A percentile compares a stretch with the other conserved stretches of the same genome.
Conservation (phyloP, 345 rosid genomes). For the Melaleuca alternifolia region DNA sequence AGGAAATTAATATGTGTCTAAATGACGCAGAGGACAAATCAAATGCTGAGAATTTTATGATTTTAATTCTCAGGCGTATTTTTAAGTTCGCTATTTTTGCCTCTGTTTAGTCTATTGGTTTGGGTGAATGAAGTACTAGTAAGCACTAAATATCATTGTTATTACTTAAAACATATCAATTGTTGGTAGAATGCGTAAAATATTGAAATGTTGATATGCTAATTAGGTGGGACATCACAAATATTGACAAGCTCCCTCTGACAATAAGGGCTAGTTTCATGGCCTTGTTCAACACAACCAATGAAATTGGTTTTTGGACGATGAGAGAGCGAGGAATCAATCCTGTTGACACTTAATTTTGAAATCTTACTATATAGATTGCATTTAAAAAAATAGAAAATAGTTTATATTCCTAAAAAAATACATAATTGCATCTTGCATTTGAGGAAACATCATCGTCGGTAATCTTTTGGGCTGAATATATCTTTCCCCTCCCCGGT, state of each 20-base stretch:
- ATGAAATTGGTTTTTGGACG: slow-evolving; percentile 3
- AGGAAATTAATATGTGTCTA: background rate
- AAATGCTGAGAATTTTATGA: background rate
- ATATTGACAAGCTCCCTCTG: slow-evolving; percentile 6
- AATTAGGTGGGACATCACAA: slow-evolving; percentile 5
- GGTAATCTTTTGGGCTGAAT: no score
- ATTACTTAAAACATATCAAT: background rate
- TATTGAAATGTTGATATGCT: background rate
- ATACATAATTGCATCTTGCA: no score
- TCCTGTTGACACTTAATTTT: no score
- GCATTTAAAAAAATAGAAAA: no score
- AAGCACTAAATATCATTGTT: background rate
- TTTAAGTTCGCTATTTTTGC: background rate
- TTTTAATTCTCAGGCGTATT: background rate
- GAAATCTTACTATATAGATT: no score
- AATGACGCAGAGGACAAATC: background rate
- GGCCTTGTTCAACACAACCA: slow-evolving; percentile 3
- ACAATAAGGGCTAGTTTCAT: background rate
- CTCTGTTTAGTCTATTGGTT: background rate
- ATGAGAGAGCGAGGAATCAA: slow-evolving; percentile 1
- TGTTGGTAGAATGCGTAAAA: background rate
- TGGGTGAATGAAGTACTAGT: background rate
- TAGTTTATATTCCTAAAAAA: no score
- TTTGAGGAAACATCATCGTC: no score
- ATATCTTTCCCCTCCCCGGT: no score